Conservation (phyloP, 1,284 basidiomycete species). For the Tylopilus sp. region DNA sequence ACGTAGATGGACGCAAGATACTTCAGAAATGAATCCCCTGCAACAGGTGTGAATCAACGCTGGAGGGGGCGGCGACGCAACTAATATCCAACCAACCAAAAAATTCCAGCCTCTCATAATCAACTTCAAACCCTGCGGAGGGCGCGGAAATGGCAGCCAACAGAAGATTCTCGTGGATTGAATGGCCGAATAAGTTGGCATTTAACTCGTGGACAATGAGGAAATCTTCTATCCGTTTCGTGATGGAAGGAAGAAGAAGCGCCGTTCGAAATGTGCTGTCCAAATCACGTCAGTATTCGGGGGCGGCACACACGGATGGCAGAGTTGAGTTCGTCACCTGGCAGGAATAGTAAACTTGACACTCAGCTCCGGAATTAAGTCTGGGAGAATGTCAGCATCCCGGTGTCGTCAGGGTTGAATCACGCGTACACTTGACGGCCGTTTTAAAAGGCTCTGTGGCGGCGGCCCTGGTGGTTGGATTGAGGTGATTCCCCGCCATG, state of each 20-base stretch:
- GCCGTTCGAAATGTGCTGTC: conserved; percentile 61
- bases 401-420: conserved; percentile 17
- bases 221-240: conserved; percentile 63
- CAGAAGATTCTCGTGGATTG: conserved; percentile 56
- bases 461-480: conserved; percentile 40
- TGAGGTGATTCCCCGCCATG: conserved; percentile 52
- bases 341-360: conserved; percentile 68
- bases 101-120: conserved; percentile 80
- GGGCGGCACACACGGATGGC: conserved; percentile 16
- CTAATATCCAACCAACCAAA: conserved; percentile 57
- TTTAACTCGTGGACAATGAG: conserved; percentile 75
- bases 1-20: conserved; percentile 70
- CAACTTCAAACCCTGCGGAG: conserved; percentile 58
- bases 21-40: conserved; percentile 80
- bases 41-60: conserved; percentile 12
- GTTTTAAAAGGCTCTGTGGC: conserved; percentile 35
- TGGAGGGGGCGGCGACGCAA: conserved; percentile 12
- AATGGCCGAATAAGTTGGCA: conserved; percentile 58
- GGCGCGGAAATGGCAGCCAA: conserved; percentile 65
- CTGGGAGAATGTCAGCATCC: conserved; percentile 40
- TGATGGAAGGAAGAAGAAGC: conserved; percentile 68
- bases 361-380: conserved; percentile 75
- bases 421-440: conserved; percentile 50
- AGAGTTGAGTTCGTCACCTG: conserved; percentile 45
- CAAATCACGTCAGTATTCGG: conserved; percentile 26